Evolutionary conservation across 139 green algal genomes (phyloP), one percentile per base, ranked within the genome.

Genomic region (Picochlorum sp.): DNA sequence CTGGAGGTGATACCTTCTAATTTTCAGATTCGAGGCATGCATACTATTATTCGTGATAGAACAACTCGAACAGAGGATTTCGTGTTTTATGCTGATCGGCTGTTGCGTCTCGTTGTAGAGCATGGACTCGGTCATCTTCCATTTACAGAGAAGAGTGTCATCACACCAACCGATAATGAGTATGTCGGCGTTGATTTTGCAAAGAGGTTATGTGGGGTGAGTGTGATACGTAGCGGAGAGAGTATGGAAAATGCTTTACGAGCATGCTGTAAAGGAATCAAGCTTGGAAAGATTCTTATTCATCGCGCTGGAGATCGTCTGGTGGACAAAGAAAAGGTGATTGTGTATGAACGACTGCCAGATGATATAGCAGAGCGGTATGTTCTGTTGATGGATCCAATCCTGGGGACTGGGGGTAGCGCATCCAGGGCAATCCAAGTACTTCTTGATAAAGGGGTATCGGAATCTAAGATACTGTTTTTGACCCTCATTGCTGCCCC

Each of bases 231-330:
- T 59, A 81, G 60, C 55, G 92, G 92, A 20, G 92, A 98, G 77
- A 77, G 73, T 61, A 98, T 98, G 92, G 92, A 98, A 80, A 94
- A 90, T 57, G 92, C 92, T 59, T 78, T 98, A 73, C 70, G 92
- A 6, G 91, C 88, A 54, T 99, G 94, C 81, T 96, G 90, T 77
- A 95, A 98, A 66, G 89, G 92, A 56, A 92, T 98, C 79, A 97
- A 97, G 77, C 92, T 99, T 28, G 94, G 94, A 63, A 99, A 99
- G 78, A 96, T 99, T 44, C 81, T 99, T 38, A 84, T 99, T 50
- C 83, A 92, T 69, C 74, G 82, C 54, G 49, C 72, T 11, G 71
- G 77, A 9, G 71, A 80, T 45, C 30, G 62, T 8, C 38, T 77
- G 14, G 61, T 83, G 62, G 67, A 55, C 3, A 10, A 38, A 20